Evolutionary conservation across 2,329 filamentous ascomycete species (phyloP).

Genomic region (Ophiostoma novo-ulmi): DNA sequence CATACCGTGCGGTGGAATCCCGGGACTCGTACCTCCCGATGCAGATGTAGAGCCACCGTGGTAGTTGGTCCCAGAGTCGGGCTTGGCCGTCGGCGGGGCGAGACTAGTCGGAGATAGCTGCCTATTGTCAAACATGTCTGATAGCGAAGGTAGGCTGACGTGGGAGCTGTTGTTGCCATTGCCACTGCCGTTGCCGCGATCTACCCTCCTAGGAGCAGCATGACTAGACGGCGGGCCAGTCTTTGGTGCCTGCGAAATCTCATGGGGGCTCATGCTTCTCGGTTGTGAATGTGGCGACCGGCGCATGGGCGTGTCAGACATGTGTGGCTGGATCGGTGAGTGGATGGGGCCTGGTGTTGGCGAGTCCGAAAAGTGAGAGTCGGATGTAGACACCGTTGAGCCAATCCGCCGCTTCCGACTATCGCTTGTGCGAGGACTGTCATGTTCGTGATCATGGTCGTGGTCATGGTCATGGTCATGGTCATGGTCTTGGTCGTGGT

Average conservation of each 20-base stretch:
- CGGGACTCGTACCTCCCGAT: slow-evolving; percentile 29
- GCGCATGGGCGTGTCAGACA: slow-evolving; percentile 31
- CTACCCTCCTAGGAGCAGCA: not conserved
- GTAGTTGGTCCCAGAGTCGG: slow-evolving; percentile 16
- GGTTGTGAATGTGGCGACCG: slow-evolving; percentile 30
- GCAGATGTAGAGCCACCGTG: not conserved
- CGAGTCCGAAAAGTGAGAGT: slow-evolving; percentile 42
- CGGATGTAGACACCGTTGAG: slow-evolving; percentile 44
- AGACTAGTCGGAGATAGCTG: slow-evolving; percentile 26
- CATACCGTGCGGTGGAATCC: slow-evolving; percentile 30
- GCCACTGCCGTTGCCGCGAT: slow-evolving; percentile 25
- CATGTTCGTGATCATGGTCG: not conserved
- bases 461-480: not conserved
- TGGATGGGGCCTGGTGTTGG: slow-evolving; percentile 35
- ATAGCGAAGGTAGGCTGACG: slow-evolving; percentile 43
- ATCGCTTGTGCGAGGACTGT: not conserved
- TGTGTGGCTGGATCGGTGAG: slow-evolving; percentile 42
- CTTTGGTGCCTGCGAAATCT: slow-evolving; percentile 21
- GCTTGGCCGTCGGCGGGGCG: slow-evolving; percentile 25
- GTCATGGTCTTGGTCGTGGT: not conserved
- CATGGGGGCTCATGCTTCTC: slow-evolving; percentile 29
- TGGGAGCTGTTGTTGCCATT: slow-evolving; percentile 30
- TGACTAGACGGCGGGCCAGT: slow-evolving; percentile 25
- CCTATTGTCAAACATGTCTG: slow-evolving; percentile 44
- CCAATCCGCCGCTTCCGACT: slow-evolving; percentile 43